Evolutionary conservation across 164 flowering plant genomes (phyloP).

Genomic region (Tetrastigma voinierianum): DNA sequence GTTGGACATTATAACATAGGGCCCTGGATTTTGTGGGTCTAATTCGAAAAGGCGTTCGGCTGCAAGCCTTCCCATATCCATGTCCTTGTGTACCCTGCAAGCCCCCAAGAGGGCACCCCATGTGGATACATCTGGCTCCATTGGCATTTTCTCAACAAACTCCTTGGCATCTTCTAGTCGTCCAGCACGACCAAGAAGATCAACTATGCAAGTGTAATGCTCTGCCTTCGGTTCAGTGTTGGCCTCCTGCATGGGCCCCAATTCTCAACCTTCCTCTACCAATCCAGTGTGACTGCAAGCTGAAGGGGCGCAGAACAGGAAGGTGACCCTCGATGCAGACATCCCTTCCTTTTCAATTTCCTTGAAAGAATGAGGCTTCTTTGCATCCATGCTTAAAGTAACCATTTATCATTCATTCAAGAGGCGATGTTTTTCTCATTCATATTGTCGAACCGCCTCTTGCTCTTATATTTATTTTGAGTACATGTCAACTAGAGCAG

Average conservation of each 20-base stretch:
- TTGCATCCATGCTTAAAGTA: slow-evolving; percentile 20
- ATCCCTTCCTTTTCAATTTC: slow-evolving; percentile 19
- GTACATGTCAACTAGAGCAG: slow-evolving; percentile 24
- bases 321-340: slow-evolving; percentile 13
- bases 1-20: slow-evolving; percentile 24
- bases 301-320: slow-evolving; percentile 13
- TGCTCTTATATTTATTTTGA: slow-evolving; percentile 21
- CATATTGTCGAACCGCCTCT: slow-evolving; percentile 15
- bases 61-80: slow-evolving; percentile 20
- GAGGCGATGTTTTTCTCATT: slow-evolving; percentile 9
- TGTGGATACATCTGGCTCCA: slow-evolving; percentile 19
- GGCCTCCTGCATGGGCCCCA: slow-evolving; percentile 20
- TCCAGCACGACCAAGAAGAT: slow-evolving; percentile 22
- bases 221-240: slow-evolving; percentile 15
- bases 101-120: slow-evolving; percentile 32
- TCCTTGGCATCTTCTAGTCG: slow-evolving; percentile 21
- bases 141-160: slow-evolving; percentile 24
- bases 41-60: slow-evolving; percentile 20
- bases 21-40: slow-evolving; percentile 26
- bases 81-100: slow-evolving; percentile 10
- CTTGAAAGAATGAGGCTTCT: slow-evolving; percentile 14
- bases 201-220: slow-evolving; percentile 22
- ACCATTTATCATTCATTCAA: slow-evolving; percentile 26
- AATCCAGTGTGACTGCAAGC: slow-evolving; percentile 22
- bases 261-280: slow-evolving; percentile 20